Evolutionary conservation across 2,329 filamentous ascomycete species (phyloP).

Genomic region (Hypoxylon sp.): DNA sequence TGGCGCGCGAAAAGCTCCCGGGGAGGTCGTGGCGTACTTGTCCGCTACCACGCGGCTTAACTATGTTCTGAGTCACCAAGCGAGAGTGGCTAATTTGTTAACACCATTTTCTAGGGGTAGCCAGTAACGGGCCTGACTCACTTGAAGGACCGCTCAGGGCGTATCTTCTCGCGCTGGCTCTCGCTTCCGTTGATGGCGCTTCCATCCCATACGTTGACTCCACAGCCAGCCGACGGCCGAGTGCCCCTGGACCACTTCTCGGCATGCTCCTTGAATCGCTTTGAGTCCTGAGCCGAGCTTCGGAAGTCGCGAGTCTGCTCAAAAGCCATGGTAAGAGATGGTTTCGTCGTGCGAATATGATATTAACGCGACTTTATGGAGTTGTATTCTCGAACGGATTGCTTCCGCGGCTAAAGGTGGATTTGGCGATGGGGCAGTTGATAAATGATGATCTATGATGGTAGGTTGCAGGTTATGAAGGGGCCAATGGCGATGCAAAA

Average conservation of each 20-base stretch:
- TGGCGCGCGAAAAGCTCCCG: slow-evolving; percentile 44
- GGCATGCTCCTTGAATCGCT: slow-evolving; percentile 53
- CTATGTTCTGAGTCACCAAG: slow-evolving; percentile 47
- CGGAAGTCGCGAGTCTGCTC: slow-evolving; percentile 52
- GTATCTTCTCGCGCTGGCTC: slow-evolving; percentile 46
- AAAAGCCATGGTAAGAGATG: slow-evolving; percentile 40
- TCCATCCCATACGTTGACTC: slow-evolving; percentile 17
- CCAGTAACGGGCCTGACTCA: slow-evolving; percentile 39
- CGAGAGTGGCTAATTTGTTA: slow-evolving; percentile 28
- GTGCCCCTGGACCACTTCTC: slow-evolving; percentile 54
- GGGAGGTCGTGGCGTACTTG: slow-evolving; percentile 37
- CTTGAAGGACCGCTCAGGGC: slow-evolving; percentile 47
- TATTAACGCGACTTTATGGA: slow-evolving; percentile 1
- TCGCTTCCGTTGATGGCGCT: slow-evolving; percentile 39
- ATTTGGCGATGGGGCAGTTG: slow-evolving; percentile 1
- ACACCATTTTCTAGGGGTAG: not conserved
- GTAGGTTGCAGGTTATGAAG: slow-evolving; percentile 20
- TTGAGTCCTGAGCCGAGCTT: slow-evolving; percentile 52
- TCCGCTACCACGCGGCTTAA: slow-evolving; percentile 44
- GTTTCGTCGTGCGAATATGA: slow-evolving; percentile 2
- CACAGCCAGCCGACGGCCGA: slow-evolving; percentile 44
- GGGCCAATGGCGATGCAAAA: slow-evolving; percentile 10
- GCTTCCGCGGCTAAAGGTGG: not conserved
- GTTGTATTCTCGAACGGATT: slow-evolving; percentile 7
- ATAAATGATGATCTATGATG: slow-evolving; percentile 7